Base-by-base conservation (phyloP, 1,139 yeast genomes). In the Candida sanyaensis region DNA sequence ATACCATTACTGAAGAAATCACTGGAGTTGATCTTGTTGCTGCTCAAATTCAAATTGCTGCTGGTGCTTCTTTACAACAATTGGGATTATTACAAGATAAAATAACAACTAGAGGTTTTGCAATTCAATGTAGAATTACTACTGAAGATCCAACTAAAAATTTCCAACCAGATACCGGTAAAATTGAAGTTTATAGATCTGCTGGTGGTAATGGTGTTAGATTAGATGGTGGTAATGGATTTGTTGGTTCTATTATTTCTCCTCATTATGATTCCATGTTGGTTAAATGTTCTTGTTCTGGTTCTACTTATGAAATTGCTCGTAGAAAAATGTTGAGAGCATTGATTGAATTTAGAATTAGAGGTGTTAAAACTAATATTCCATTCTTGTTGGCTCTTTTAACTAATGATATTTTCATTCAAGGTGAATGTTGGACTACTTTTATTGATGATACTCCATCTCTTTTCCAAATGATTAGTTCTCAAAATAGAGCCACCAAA, bases 131-230 rank as follows among this genome's bases (percentile, higher is more conserved):
- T 78, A 91, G 99, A 80, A 93, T 93, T 73, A 93, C 99, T 48
- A 95, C 99, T 45, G 99, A 93, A 73, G 99, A 93, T 65, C 99
- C 99, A 17, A 68, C 96, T 43, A 92, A 91, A 75, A 89, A 86
- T 66, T 93, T 93, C 84, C 97, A 89, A 71, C 99, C 99, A 13
- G 99, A 93, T 66, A 95, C 98, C 3, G 99, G 99, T 66, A 91
- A 93, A 71, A 88, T 93, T 59, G 99, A 93, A 70, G 99, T 93
- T 43, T 93, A 93, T 77, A 83, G 99, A 69, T 91, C 98, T 34
- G 90, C 99, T 36, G 99, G 99, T 75, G 99, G 99, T 78, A 93
- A 93, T 65, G 99, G 99, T 66, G 97, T 93, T 44, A 86, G 99
- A 74, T 80, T 93, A 59, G 99, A 93, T 66, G 99, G 99, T 76